A percentile compares a stretch with the other conserved stretches of the same genome.
Conservation (phyloP, 352 stramenopile genomes). For the Globisporangium uncinulatum region DNA sequence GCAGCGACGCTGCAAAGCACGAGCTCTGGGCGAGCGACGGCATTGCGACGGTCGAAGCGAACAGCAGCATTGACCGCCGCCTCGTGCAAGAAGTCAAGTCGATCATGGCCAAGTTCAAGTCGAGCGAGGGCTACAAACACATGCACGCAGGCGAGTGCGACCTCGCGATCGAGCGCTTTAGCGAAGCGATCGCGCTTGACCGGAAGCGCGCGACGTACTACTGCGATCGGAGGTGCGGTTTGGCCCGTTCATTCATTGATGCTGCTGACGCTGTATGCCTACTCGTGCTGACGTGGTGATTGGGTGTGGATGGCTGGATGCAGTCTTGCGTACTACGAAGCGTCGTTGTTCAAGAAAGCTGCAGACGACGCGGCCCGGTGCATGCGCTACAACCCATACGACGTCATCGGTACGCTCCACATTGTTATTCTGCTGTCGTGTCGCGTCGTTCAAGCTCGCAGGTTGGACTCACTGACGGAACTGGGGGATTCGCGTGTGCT, state of each 20-base stretch:
- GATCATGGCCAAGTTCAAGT: slow-evolving; percentile 57
- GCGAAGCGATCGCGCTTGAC: slow-evolving; percentile 88
- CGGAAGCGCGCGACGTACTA: slow-evolving; percentile 88
- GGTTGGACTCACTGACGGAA: not conserved
- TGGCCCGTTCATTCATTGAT: not conserved
- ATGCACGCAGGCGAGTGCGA: slow-evolving; percentile 88
- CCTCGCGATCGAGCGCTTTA: slow-evolving; percentile 90
- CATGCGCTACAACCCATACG: slow-evolving; percentile 91
- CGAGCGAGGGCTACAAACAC: slow-evolving; percentile 86
- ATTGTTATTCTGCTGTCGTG: not conserved
- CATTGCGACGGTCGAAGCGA: slow-evolving; percentile 35
- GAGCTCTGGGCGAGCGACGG: slow-evolving; percentile 34
- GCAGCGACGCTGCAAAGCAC: slow-evolving; percentile 35
- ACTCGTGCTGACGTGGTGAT: not conserved
- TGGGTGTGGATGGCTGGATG: not conserved
- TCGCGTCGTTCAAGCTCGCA: not conserved
- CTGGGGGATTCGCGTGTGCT: not conserved
- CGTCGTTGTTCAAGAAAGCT: slow-evolving; percentile 75
- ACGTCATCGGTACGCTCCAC: slow-evolving; percentile 73
- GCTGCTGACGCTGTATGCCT: too few species aligned
- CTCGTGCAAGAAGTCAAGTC: slow-evolving; percentile 58
- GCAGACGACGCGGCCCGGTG: slow-evolving; percentile 84
- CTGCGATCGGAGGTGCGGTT: slow-evolving; percentile 75
- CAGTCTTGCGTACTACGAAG: slow-evolving; percentile 69
- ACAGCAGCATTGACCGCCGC: slow-evolving; percentile 32